Evolutionary conservation across 2,329 filamentous ascomycete genomes (phyloP).

Genomic region (Capronia americana): DNA sequence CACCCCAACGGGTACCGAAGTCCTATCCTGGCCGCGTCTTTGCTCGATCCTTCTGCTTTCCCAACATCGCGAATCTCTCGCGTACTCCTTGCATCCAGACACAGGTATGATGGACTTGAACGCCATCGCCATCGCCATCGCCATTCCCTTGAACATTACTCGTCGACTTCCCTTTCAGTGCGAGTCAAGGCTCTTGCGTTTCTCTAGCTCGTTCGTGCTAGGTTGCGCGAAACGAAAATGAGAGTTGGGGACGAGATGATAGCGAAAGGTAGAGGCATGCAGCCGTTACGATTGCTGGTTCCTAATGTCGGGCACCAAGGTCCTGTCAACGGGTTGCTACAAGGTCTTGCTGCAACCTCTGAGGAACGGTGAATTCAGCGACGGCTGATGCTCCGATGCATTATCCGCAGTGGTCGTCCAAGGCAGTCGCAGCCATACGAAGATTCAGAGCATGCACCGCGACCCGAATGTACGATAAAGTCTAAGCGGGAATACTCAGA

Average conservation of each 20-base stretch:
- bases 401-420: too few relatives aligned
- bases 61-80: slow-evolving; percentile 14
- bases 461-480: neutral
- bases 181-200: neutral
- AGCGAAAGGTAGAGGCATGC: neutral
- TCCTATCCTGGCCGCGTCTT: slow-evolving; percentile 20
- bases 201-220: neutral
- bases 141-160: slow-evolving; percentile 10
- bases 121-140: slow-evolving; percentile 13
- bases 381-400: too few relatives aligned
- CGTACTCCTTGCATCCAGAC: slow-evolving; percentile 21
- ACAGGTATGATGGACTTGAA: slow-evolving; percentile 4
- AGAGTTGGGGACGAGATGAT: neutral
- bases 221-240: neutral
- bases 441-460: neutral
- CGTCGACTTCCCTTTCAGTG: neutral
- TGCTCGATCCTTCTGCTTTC: slow-evolving; percentile 19
- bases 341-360: neutral
- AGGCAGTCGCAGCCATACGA: neutral
- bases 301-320: neutral
- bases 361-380: too few relatives aligned
- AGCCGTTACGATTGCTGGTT: neutral
- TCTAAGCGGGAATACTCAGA: neutral
- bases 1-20: slow-evolving; percentile 3
- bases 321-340: neutral